phyloP scores from a whole-genome alignment of 106 monocot genomes.

The Dendrobium chrysotoxum region DNA sequence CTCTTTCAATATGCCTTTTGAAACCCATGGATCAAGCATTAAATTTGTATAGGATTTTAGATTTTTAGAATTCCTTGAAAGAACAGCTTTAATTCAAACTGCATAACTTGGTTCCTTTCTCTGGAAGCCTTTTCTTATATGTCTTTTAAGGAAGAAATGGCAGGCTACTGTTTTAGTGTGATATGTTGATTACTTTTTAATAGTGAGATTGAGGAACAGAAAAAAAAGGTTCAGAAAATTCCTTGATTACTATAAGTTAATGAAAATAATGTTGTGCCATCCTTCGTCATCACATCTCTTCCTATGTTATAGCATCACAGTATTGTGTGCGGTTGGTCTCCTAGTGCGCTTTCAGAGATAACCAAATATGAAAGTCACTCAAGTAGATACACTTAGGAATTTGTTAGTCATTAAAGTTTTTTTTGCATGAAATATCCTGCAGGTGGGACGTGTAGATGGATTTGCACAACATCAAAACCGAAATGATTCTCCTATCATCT shows the following conservation, averaged over 20 bases:
- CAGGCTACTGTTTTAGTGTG: background rate
- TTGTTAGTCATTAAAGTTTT: background rate
- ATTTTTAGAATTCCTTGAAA: background rate
- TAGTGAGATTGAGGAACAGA: background rate
- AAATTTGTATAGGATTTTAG: background rate
- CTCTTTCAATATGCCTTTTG: background rate
- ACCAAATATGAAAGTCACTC: background rate
- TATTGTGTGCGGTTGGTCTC: background rate
- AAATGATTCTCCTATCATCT: conserved; percentile 47
- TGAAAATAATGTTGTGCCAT: background rate
- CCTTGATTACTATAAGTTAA: background rate
- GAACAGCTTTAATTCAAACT: background rate
- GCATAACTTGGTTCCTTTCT: background rate
- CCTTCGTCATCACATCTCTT: too few relatives aligned
- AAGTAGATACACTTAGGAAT: background rate
- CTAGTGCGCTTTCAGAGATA: background rate
- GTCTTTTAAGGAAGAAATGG: background rate
- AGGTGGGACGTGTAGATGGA: conserved; percentile 76
- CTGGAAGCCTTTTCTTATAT: background rate
- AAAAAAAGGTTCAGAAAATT: too few relatives aligned
- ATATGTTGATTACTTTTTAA: background rate
- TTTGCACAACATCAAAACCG: conserved; percentile 48
- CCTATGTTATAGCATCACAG: too few relatives aligned
- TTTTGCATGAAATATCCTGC: conserved; percentile 12
- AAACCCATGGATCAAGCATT: background rate